Percentiles rank a stretch among this genome's conserved stretches.
phyloP scores from a whole-genome alignment of 768 basidiomycete species.

The Crepidotus variabilis region DNA sequence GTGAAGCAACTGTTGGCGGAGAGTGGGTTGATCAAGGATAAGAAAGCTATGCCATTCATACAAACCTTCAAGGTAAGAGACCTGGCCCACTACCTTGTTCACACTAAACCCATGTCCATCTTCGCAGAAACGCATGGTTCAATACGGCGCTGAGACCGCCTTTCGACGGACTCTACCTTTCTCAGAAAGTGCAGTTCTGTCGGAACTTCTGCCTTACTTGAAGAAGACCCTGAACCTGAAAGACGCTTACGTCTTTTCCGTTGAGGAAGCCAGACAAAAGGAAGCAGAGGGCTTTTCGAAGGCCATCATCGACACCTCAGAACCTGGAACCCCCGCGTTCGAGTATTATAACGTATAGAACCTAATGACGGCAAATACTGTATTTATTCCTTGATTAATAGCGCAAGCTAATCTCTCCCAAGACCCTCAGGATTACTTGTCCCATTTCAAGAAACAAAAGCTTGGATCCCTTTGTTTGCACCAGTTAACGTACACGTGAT shows the following conservation, averaged over 20 bases:
- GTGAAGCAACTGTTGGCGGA: conserved; percentile 64
- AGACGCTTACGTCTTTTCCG: conserved; percentile 67
- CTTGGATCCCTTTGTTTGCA: no score
- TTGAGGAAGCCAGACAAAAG: conserved; percentile 61
- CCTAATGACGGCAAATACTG: no score
- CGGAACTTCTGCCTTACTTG: conserved; percentile 73
- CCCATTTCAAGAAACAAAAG: no score
- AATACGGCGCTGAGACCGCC: conserved; percentile 70
- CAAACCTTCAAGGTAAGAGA: conserved; percentile 84
- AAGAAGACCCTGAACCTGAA: conserved; percentile 69
- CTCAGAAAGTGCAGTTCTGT: conserved; percentile 72
- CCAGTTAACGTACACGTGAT: no score
- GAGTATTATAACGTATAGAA: conserved; percentile 74
- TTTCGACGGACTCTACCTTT: conserved; percentile 84
- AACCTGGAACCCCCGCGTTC: conserved; percentile 84
- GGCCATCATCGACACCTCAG: conserved; percentile 77
- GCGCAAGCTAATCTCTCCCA: no score
- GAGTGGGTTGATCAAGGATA: conserved; percentile 89
- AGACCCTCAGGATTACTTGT: no score
- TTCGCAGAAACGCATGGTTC: conserved; percentile 72
- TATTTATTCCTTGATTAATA: no score
- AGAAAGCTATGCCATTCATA: conserved; percentile 92
- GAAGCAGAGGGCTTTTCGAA: conserved; percentile 56
- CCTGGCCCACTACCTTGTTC: neutral
- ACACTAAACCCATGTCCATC: conserved; percentile 1